Percentiles rank a stretch among this genome's conserved stretches.
Evolutionary conservation across 805 yeast species (phyloP).

Genomic region (Yarrowia sp.): DNA sequence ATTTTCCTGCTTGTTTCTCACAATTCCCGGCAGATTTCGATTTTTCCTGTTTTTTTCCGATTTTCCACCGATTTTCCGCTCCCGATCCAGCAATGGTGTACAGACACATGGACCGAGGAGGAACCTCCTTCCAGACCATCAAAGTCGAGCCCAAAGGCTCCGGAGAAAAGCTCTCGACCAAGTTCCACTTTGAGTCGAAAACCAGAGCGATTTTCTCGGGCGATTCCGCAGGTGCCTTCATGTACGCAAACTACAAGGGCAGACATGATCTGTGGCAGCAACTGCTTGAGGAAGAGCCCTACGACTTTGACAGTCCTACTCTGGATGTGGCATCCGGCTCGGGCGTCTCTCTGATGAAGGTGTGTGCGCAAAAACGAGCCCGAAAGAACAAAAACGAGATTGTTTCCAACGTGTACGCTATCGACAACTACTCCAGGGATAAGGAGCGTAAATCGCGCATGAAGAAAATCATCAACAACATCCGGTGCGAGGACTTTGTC

Average conservation of each 20-base stretch:
- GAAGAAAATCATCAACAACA: conserved; percentile 17
- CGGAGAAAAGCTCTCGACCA: conserved; percentile 8
- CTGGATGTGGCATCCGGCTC: conserved; percentile 20
- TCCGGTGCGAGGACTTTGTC: not conserved
- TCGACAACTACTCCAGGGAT: conserved; percentile 9
- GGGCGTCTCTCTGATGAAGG: conserved; percentile 18
- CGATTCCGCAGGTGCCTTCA: conserved; percentile 11
- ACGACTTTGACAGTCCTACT: not conserved
- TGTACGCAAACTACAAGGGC: conserved; percentile 26
- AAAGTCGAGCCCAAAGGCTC: conserved; percentile 2
- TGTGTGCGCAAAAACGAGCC: conserved; percentile 8
- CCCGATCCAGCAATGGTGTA: not conserved
- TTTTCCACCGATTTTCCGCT: not conserved
- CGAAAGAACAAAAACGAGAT: not conserved
- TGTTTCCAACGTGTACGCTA: not conserved
- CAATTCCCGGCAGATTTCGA: too few relatives aligned
- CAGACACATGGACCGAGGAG: not conserved
- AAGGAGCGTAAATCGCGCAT: conserved; percentile 14
- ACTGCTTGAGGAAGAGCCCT: not conserved
- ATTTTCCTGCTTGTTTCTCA: too few relatives aligned
- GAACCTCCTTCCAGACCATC: conserved; percentile 10
- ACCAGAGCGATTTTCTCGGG: not conserved
- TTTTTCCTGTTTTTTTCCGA: not conserved
- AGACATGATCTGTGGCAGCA: conserved; percentile 12
- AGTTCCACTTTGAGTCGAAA: conserved; percentile 12